Evolutionary conservation across 768 basidiomycete species (phyloP).

Genomic region (Mycena indigotica): DNA sequence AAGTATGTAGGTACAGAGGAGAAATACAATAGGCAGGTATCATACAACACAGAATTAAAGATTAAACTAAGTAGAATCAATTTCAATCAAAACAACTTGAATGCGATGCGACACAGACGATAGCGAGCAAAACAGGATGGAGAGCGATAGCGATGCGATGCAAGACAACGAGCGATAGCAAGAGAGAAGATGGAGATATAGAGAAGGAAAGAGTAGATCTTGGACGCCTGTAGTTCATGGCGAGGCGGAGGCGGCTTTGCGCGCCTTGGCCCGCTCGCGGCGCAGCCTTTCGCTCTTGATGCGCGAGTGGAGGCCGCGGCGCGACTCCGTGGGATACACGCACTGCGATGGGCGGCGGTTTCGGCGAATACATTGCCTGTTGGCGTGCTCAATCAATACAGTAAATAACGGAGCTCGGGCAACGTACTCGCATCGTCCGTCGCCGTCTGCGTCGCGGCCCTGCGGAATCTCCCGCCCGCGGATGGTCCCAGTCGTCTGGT

Average conservation of each 20-base stretch:
- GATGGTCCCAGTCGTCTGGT: background rate
- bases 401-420: too few species aligned
- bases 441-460: background rate
- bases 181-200: background rate
- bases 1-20: too few species aligned
- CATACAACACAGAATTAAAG: too few species aligned
- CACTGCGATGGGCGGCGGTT: background rate
- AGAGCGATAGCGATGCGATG: background rate
- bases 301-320: background rate
- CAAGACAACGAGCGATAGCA: background rate
- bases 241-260: background rate
- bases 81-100: too few species aligned
- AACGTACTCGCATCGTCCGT: background rate
- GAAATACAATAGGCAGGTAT: too few species aligned
- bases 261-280: background rate
- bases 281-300: background rate
- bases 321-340: background rate
- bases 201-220: background rate
- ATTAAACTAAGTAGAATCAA: too few species aligned
- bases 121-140: too few species aligned
- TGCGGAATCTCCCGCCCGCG: background rate
- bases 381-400: too few species aligned
- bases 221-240: background rate
- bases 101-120: too few species aligned
- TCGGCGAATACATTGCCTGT: background rate